phyloP scores from a whole-genome alignment of 1,139 yeast species.

The Candida frijolesensis region DNA sequence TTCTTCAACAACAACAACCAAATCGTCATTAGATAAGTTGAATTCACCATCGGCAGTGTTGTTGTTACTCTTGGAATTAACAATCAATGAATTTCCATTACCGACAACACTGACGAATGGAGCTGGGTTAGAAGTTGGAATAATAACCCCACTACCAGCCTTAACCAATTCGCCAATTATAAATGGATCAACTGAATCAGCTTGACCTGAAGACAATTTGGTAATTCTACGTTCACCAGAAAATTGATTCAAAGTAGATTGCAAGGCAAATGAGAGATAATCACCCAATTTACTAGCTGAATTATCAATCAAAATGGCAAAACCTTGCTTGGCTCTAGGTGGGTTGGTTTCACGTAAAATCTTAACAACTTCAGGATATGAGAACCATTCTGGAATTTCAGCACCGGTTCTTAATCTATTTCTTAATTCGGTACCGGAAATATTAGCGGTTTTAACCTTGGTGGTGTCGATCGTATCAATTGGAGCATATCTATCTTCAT shows the following conservation, averaged over 20 bases:
- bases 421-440: conserved; percentile 94
- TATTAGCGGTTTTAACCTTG: conserved; percentile 81
- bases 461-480: conserved; percentile 81
- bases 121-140: conserved; percentile 42
- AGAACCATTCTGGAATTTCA: conserved; percentile 94
- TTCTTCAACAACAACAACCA: conserved; percentile 62
- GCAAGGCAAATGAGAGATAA: conserved; percentile 74
- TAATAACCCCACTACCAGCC: conserved; percentile 88
- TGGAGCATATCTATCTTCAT: conserved; percentile 93
- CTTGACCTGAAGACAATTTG: conserved; percentile 55
- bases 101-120: conserved; percentile 52
- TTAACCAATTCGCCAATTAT: conserved; percentile 82
- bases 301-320: conserved; percentile 62
- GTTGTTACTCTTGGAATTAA: conserved; percentile 21
- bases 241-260: conserved; percentile 87
- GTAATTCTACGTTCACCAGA: conserved; percentile 87
- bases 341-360: conserved; percentile 93
- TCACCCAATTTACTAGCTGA: conserved; percentile 50
- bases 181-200: conserved; percentile 44
- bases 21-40: conserved; percentile 19
- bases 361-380: conserved; percentile 93
- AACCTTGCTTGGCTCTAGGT: conserved; percentile 88
- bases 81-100: conserved; percentile 33
- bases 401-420: conserved; percentile 84
- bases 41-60: conserved; percentile 15